phyloP scores from a whole-genome alignment of 129 eudicot genomes.

The Helichrysum umbraculigerum region DNA sequence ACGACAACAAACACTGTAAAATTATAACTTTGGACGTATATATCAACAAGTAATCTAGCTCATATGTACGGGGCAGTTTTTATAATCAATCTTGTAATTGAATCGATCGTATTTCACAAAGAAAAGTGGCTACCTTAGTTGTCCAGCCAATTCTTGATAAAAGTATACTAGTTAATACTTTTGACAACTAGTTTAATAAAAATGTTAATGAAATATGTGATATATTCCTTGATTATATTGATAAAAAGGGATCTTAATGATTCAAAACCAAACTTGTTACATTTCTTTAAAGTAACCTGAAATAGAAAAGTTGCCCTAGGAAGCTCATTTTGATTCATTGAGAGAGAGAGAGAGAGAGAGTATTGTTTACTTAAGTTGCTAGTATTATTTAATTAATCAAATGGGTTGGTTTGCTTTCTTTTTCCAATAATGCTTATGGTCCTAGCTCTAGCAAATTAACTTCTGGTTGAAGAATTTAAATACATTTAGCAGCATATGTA shows the following conservation, averaged over 20 bases:
- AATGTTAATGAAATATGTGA: background rate
- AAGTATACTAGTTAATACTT: background rate
- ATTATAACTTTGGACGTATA: no score
- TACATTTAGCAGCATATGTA: slow-evolving; percentile 25
- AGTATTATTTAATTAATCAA: slow-evolving; percentile 16
- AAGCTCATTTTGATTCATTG: background rate
- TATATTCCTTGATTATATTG: background rate
- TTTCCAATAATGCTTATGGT: slow-evolving; percentile 28
- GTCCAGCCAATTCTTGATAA: background rate
- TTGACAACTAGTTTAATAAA: background rate
- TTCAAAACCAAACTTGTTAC: background rate
- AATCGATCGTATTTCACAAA: no score
- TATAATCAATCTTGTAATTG: no score
- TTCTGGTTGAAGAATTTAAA: slow-evolving; percentile 26
- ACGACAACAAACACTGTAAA: no score
- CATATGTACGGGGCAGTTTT: no score
- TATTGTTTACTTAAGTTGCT: background rate
- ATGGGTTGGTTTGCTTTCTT: slow-evolving; percentile 33
- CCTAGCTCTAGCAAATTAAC: slow-evolving; percentile 22
- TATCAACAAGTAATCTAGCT: no score
- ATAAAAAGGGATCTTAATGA: background rate
- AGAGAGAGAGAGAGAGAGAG: background rate
- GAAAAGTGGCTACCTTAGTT: background rate
- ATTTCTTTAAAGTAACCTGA: slow-evolving; percentile 3
- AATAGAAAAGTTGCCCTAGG: slow-evolving; percentile 26